These are phyloP conservation scores for Amanita thiersii DNA, from an alignment of 768 basidiomycete genomes.

Conservation along the genomic window DNA sequence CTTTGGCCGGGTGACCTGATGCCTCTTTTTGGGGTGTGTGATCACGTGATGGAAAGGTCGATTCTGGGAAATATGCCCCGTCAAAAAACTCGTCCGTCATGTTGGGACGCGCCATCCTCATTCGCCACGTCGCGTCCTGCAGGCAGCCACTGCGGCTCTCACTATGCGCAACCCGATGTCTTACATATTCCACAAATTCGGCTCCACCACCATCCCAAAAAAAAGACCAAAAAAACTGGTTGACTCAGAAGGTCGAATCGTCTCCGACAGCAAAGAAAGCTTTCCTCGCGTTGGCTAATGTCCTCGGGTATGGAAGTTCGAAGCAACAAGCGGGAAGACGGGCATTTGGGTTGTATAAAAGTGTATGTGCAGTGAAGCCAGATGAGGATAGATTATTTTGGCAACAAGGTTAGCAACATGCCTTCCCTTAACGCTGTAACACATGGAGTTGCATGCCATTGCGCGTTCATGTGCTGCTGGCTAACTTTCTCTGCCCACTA, in stretches of 20 bases:
- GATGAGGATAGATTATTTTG: constrained; percentile 59
- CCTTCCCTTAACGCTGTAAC: too few species aligned
- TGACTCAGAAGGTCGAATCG: constrained; percentile 42
- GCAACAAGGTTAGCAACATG: constrained; percentile 55
- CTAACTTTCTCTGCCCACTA: constrained; percentile 6
- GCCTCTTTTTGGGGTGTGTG: too few species aligned
- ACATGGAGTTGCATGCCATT: too few species aligned
- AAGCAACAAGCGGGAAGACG: constrained; percentile 55
- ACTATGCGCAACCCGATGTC: not conserved
- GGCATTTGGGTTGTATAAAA: constrained; percentile 49
- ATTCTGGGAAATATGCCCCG: too few species aligned
- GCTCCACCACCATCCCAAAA: not conserved
- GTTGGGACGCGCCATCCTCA: too few species aligned
- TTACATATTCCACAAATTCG: not conserved
- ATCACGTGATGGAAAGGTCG: too few species aligned
- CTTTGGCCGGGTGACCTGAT: too few species aligned
- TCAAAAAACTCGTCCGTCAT: too few species aligned
- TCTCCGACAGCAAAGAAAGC: constrained; percentile 37
- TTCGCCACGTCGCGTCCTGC: too few species aligned
- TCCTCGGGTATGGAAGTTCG: constrained; percentile 53
- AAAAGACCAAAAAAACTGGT: constrained; percentile 34
- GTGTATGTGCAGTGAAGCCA: constrained; percentile 44
- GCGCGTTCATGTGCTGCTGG: not conserved
- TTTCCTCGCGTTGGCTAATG: constrained; percentile 39
- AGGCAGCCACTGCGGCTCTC: too few species aligned